Conservation (phyloP, 2,329 filamentous ascomycete genomes). For the Diaporthe sp. region DNA sequence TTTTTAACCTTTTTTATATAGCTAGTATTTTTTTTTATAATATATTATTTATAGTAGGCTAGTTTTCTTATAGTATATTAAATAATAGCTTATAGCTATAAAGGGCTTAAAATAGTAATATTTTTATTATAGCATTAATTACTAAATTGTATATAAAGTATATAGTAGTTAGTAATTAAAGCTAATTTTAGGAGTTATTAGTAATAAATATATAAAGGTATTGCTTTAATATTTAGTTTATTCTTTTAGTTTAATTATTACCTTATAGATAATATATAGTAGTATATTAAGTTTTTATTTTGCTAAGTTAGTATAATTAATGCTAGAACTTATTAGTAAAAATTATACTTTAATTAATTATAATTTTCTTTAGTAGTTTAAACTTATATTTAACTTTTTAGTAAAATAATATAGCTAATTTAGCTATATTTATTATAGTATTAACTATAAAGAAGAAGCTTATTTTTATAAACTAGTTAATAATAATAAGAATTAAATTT, state of each 20-base stretch:
- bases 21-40: background rate
- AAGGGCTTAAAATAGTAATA: background rate
- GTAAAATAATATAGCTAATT: background rate
- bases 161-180: too few species aligned
- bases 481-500: background rate
- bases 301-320: background rate
- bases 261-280: too few species aligned
- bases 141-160: background rate
- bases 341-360: background rate
- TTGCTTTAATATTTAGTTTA: too few species aligned
- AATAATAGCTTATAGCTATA: background rate
- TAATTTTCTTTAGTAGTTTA: too few species aligned
- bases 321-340: background rate
- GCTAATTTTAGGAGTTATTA: too few species aligned
- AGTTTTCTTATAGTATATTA: background rate
- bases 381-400: too few species aligned
- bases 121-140: background rate
- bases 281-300: too few species aligned
- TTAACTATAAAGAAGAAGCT: background rate
- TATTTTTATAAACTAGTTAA: background rate
- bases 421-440: background rate
- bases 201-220: too few species aligned
- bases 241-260: too few species aligned
- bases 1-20: background rate
- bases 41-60: background rate